Percentiles rank a stretch among this genome's conserved stretches.
Conservation (phyloP, 192 early-diverging fungal species). For the Glomus cerebriforme region DNA sequence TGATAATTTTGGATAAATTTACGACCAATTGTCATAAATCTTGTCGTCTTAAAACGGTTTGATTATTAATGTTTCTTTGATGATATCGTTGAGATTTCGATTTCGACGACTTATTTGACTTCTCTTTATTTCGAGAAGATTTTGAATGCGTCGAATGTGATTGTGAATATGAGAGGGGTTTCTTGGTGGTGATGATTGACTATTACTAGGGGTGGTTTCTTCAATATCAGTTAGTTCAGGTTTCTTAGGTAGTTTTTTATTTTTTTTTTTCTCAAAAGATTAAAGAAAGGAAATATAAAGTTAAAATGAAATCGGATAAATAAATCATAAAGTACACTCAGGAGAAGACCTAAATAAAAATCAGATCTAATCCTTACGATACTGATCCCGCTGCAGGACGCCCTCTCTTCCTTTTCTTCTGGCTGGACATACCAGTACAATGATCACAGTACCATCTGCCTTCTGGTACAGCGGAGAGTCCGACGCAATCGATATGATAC, state of each 20-base stretch:
- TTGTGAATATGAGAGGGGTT: no score
- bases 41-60: not conserved
- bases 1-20: not conserved
- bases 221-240: not conserved
- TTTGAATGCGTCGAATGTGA: not conserved
- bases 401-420: slow-evolving; percentile 28
- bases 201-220: not conserved
- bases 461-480: slow-evolving; percentile 21
- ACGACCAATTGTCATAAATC: not conserved
- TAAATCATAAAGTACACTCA: not conserved
- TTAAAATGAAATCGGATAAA: not conserved
- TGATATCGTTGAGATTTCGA: not conserved
- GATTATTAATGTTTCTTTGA: not conserved
- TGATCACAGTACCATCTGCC: slow-evolving; percentile 30
- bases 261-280: not conserved
- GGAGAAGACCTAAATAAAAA: no score
- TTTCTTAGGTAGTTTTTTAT: not conserved
- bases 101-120: not conserved
- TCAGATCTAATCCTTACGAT: not conserved
- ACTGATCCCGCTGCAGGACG: slow-evolving; percentile 17
- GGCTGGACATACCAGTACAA: not conserved
- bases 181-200: not conserved
- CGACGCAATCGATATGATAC: slow-evolving; percentile 28
- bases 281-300: not conserved
- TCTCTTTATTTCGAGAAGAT: not conserved